Evolutionary conservation across 768 basidiomycete species (phyloP), one percentile per base, ranked within the genome.

Genomic region (Agaricus sinodeliciosus): DNA sequence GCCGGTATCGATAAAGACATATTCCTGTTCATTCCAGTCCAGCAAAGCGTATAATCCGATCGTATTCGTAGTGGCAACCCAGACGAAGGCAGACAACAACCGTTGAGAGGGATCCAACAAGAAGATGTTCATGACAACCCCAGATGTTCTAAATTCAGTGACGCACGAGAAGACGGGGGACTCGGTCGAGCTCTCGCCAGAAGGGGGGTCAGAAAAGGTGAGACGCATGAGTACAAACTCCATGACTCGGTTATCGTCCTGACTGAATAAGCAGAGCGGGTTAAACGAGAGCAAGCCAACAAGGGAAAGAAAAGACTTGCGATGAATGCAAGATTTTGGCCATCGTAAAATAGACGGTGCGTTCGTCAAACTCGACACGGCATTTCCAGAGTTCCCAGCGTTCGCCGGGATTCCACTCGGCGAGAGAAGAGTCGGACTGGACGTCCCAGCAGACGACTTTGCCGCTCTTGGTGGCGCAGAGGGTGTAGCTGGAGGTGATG

Each of bases 401-500:
- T 18, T 72, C 70, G 1, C 73, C 74, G 1, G 84, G 84, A 47
- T 80, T 78, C 85, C 86, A 88, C 54, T 86, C 81, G 0, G 82
- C 84, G 3, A 87, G 71, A 55, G 79, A 80, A 13, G 64, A 61
- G 46, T 87, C 81, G 3, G 73, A 72, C 48, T 79, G 78, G 12
- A 87, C 79, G 54, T 88, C 84, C 86, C 86, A 87, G 58, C 85
- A 87, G 13, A 87, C 80, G 16, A 88, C 83, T 59, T 82, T 83
- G 4, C 86, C 85, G 45, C 78, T 81, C 68, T 86, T 86, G 0
- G 86, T 87, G 0, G 84, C 82, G 59, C 84, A 88, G n/a, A 88
- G 77, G 3, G 80, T 85, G 60, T 87, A 87, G 35, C 78, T 82
- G 4, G 83, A 83, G 1, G 85, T 87, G 58, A 88, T 86, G 15